Base-by-base conservation (phyloP, 805 yeast genomes). In the Pichia heedii region DNA sequence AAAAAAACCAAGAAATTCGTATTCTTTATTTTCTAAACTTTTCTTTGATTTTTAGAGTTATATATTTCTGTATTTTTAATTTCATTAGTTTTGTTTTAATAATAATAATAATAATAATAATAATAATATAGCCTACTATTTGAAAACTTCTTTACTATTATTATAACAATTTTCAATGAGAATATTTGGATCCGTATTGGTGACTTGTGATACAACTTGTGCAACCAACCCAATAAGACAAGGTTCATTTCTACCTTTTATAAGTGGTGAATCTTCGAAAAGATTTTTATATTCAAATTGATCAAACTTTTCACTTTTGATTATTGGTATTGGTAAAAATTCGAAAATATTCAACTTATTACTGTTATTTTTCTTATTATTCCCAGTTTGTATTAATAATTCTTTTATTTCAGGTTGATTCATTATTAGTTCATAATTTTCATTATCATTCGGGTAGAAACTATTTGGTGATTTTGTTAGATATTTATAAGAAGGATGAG, bases 231-330 rank as follows among this genome's bases (percentile, higher is more conserved):
- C 86, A 42, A 93, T 77, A 36, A 77, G 73, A 40, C 94, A 88
- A 0, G 99, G 99, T 61, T 93, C 99, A 60, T 93, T 88, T 56
- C 98, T 71, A 0, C 90, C 81, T 50, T 83, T 83, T 36, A 93
- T 74, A 68, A 86, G 50, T 3, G 80, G 79, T 16, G 57, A 41
- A 20, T 51, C 51, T 0, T 65, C 56, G 36, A 59, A 55, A 12
- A 55, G 54, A 2, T 69, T 66, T 2, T 32, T 26, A 18, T 41
- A 26, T 19, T 43, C 16, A 39, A 57, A 62, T 41, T 68, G 66
- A 22, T 53, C 52, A 26, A 51, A 46, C 34, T 53, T 60, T 38
- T 84, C 90, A 46, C 81, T 77, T 56, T 85, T 84, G 22, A 80
- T 70, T 13, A 76, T 57, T 2, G 81, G 79, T 50, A 77, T 76